Evolutionary conservation across 2,329 filamentous ascomycete genomes (phyloP).

Genomic region (Rhinocladiella similis): DNA sequence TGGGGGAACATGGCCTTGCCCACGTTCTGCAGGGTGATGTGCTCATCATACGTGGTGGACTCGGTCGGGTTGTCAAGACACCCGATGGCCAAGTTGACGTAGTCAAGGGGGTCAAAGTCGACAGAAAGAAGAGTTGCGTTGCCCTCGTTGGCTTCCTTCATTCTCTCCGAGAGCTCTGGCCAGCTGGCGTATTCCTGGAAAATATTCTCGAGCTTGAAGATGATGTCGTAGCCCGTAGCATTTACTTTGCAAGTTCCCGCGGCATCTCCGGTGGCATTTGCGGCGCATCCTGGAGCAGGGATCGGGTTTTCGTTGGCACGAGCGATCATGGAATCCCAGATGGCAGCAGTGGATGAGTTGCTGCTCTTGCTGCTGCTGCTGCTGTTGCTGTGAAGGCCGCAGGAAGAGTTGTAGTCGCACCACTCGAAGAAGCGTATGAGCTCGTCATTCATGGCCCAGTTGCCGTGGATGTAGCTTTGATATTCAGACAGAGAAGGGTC

Average conservation of each 20-base stretch:
- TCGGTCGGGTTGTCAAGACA: slow-evolving; percentile 43
- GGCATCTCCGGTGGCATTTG: slow-evolving; percentile 30
- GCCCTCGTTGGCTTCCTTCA: slow-evolving; percentile 36
- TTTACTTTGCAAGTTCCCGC: slow-evolving; percentile 38
- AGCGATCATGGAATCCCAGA: slow-evolving; percentile 12
- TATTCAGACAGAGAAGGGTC: slow-evolving; percentile 43
- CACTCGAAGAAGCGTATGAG: slow-evolving; percentile 10
- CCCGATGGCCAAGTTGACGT: slow-evolving; percentile 36
- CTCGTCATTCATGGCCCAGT: slow-evolving; percentile 12
- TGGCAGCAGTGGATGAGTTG: not conserved
- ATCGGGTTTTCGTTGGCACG: slow-evolving; percentile 33
- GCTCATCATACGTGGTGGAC: slow-evolving; percentile 21
- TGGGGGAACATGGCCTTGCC: slow-evolving; percentile 37
- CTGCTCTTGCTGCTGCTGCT: not conserved
- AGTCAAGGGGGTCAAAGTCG: slow-evolving; percentile 29
- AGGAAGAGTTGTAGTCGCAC: slow-evolving; percentile 12
- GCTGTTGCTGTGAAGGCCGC: slow-evolving; percentile 3
- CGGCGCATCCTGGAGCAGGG: slow-evolving; percentile 38
- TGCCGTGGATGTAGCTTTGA: not conserved
- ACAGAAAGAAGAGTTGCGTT: slow-evolving; percentile 40
- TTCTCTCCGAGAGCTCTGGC: slow-evolving; percentile 26
- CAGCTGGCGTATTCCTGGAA: slow-evolving; percentile 29
- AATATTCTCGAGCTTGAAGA: slow-evolving; percentile 35
- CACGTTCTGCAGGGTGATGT: slow-evolving; percentile 34
- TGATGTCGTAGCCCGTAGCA: slow-evolving; percentile 38